Percentiles rank a stretch among this genome's conserved stretches.
Evolutionary conservation across 331 rosid genomes (phyloP).

Genomic region (Rhamnella rubrinervis): DNA sequence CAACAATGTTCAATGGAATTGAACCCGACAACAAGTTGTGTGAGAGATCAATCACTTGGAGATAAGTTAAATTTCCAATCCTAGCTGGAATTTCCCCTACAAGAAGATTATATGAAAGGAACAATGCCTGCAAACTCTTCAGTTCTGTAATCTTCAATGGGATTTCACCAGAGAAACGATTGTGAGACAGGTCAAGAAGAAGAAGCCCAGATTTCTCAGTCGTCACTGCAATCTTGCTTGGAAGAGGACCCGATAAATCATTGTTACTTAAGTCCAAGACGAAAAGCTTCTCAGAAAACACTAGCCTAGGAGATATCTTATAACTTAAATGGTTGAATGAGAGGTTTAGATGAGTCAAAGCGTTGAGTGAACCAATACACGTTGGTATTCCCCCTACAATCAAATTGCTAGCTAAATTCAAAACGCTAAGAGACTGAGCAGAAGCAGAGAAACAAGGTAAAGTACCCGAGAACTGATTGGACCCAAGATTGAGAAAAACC

Average conservation of each 20-base stretch:
- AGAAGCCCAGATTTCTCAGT: constrained; percentile 90
- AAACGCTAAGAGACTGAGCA: constrained; percentile 50
- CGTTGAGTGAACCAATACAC: constrained; percentile 75
- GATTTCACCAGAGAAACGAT: constrained; percentile 82
- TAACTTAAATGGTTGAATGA: constrained; percentile 75
- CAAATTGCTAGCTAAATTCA: constrained; percentile 78
- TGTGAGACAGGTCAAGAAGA: constrained; percentile 91
- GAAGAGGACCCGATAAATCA: constrained; percentile 81
- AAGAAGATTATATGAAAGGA: constrained; percentile 90
- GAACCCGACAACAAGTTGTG: constrained; percentile 83
- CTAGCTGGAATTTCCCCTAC: constrained; percentile 90
- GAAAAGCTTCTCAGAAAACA: constrained; percentile 82
- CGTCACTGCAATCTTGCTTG: constrained; percentile 70
- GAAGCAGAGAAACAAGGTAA: constrained; percentile 89
- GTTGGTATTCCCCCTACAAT: constrained; percentile 84
- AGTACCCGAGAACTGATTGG: constrained; percentile 86
- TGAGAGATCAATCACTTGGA: constrained; percentile 95
- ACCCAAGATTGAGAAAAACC: constrained; percentile 73
- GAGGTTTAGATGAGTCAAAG: constrained; percentile 75
- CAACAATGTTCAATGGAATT: constrained; percentile 91
- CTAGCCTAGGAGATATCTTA: constrained; percentile 75
- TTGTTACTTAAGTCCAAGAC: constrained; percentile 93
- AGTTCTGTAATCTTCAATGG: constrained; percentile 87
- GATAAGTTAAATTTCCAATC: constrained; percentile 91
- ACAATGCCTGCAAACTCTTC: constrained; percentile 95